A percentile compares a stretch with the other conserved stretches of the same genome.
These are phyloP conservation scores for Colletotrichum musae DNA, from an alignment of 2,329 filamentous ascomycete genomes.

Conservation along the genomic window DNA sequence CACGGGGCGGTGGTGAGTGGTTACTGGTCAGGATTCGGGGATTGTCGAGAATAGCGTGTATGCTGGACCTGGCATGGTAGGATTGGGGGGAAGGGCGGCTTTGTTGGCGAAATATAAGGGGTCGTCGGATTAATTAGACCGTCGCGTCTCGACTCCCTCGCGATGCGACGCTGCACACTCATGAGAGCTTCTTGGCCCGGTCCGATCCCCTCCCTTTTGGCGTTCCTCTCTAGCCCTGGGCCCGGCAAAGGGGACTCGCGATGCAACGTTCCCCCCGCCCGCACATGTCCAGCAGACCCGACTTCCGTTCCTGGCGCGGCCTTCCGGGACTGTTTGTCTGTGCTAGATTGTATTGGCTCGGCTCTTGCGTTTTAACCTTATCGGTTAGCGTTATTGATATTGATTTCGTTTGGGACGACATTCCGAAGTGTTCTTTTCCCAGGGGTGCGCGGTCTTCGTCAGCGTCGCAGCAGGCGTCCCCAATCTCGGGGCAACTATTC, in stretches of 20 bases:
- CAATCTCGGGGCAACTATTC: neutral
- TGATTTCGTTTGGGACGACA: neutral
- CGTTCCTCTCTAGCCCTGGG: neutral
- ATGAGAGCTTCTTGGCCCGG: slow-evolving; percentile 19
- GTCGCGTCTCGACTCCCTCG: slow-evolving; percentile 17
- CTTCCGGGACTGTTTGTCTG: slow-evolving; percentile 5
- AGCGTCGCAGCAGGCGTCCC: neutral
- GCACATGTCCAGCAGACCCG: neutral
- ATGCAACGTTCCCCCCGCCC: slow-evolving; percentile 25
- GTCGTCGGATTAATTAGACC: slow-evolving; percentile 22
- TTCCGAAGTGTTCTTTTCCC: neutral
- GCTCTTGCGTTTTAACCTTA: slow-evolving; percentile 23
- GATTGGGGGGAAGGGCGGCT: neutral
- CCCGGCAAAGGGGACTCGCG: neutral
- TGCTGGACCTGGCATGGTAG: neutral
- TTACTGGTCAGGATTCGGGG: no score
- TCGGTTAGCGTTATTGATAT: slow-evolving; percentile 10
- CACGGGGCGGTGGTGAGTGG: no score
- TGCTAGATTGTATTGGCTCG: slow-evolving; percentile 19
- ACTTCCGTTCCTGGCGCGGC: slow-evolving; percentile 16
- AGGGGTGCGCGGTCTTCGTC: no score
- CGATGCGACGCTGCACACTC: slow-evolving; percentile 7
- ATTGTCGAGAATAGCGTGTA: no score
- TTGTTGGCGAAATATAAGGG: slow-evolving; percentile 10
- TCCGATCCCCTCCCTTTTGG: neutral